Percentiles rank a stretch among this genome's conserved stretches.
phyloP scores from a whole-genome alignment of 1,284 basidiomycete species.

The Moesziomyces parantarcticus region DNA sequence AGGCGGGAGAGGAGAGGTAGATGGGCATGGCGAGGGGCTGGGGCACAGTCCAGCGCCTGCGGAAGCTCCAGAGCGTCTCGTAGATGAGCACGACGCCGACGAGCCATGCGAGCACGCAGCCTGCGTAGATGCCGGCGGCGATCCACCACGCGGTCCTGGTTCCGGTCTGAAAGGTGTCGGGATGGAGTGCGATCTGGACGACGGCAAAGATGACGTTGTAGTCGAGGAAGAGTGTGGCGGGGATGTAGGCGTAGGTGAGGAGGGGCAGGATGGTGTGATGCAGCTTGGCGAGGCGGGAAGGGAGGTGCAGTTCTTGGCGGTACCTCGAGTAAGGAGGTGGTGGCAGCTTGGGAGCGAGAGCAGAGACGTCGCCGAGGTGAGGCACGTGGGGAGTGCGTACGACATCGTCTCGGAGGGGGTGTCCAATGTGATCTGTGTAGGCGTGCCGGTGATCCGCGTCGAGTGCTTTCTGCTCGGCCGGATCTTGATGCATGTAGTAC shows the following conservation, averaged over 20 bases:
- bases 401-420: conserved; percentile 1
- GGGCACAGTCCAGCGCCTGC: conserved; percentile 26
- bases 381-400: conserved; percentile 11
- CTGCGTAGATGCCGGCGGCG: conserved; percentile 42
- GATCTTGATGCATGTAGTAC: conserved; percentile 6
- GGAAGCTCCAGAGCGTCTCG: conserved; percentile 36
- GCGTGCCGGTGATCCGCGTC: conserved; percentile 1
- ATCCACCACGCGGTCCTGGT: conserved; percentile 49
- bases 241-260: conserved; percentile 54
- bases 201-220: conserved; percentile 64
- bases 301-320: conserved; percentile 13
- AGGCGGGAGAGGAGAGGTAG: conserved; percentile 48
- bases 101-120: conserved; percentile 39
- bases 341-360: conserved; percentile 27
- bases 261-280: conserved; percentile 48
- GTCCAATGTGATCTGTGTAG: neutral
- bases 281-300: conserved; percentile 23
- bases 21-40: conserved; percentile 46
- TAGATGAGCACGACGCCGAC: conserved; percentile 46
- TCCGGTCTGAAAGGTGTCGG: conserved; percentile 23
- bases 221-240: conserved; percentile 66
- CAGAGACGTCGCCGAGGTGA: conserved; percentile 21
- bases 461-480: neutral
- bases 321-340: conserved; percentile 20
- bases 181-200: conserved; percentile 56